Evolutionary conservation across 192 early-diverging fungal species (phyloP).

Genomic region (Neocallimastix lanati): DNA sequence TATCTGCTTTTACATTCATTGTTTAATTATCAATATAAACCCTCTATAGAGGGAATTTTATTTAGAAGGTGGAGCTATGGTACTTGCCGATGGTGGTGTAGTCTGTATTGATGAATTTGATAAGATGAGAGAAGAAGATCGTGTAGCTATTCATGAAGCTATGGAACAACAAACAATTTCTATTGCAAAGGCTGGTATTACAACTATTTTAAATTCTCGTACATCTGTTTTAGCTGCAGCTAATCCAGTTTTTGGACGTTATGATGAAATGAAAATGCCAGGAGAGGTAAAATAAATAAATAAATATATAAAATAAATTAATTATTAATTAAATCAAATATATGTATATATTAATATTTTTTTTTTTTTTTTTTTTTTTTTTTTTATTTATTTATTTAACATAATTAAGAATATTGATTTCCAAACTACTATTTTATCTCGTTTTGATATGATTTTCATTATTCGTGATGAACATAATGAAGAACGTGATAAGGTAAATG

Average conservation of each 20-base stretch:
- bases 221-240: constrained; percentile 89
- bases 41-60: constrained; percentile 94
- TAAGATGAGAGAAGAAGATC: constrained; percentile 94
- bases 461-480: constrained; percentile 95
- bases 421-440: constrained; percentile 96
- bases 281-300: constrained; percentile 44
- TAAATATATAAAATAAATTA: no score
- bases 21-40: no score
- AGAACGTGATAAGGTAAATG: constrained; percentile 61
- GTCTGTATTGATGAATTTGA: constrained; percentile 99
- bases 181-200: constrained; percentile 95
- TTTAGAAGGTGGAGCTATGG: constrained; percentile 91
- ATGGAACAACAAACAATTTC: constrained; percentile 99
- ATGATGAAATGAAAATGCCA: constrained; percentile 94
- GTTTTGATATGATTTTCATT: constrained; percentile 99
- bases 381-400: no score
- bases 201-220: constrained; percentile 87
- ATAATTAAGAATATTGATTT: constrained; percentile 86
- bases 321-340: no score
- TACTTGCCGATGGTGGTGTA: constrained; percentile 92
- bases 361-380: background rate
- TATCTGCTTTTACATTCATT: no score
- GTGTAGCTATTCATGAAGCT: constrained; percentile 95
- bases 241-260: constrained; percentile 86
- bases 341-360: no score